Base-by-base conservation (phyloP, 495 filamentous ascomycete genomes). In the Penicillium lividum region DNA sequence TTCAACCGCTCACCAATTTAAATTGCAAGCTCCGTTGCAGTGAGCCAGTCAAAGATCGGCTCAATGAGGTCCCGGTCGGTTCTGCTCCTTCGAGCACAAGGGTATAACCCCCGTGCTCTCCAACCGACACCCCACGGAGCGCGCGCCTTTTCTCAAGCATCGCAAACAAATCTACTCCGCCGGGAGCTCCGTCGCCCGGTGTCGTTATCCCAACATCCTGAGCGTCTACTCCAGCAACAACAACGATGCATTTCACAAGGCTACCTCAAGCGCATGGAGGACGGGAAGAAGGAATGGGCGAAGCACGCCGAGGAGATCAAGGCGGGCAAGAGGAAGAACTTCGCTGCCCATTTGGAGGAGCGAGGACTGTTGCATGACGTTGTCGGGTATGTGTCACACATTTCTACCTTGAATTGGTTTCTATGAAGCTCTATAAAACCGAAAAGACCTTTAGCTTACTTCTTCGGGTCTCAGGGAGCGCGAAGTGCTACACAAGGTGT, bases 321-420 rank as follows among this genome's bases (percentile, higher is more conserved):
- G 58, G 70, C 74, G 0, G 90, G 90, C 30, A 75, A 84, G 63
- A 61, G 76, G 56, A 79, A 86, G 61, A 82, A 83, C 61, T 86
- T 91, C 60, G 84, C 86, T 63, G 77, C 84, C 42, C 73, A 87
- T 29, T 73, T 99, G 11, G 89, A 95, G 65, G 88, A 92, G 60
- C 80, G 94, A 65, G 92, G 90, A 1, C 84, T 86, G 51, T 71
- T 97, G 43, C 86, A 97, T 68, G 84, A 90, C 65, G 80, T 90
- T 44, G 88, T 93, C 56, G 93, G 92, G 90, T 94, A 77, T 46
- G 82, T 73, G n/a, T 46, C 28, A 40, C 15, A 50, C 22, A 30
- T 43, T 7, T 16, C 15, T 40, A 16, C 38, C 15, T 5, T 5
- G 13, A n/a, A 40, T 7, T 16, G 15, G 1, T 16, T 33, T 16